Evolutionary conservation across 2,329 filamentous ascomycete genomes (phyloP), one percentile per base, ranked within the genome.

Genomic region (Ophiosphaerella korrae): DNA sequence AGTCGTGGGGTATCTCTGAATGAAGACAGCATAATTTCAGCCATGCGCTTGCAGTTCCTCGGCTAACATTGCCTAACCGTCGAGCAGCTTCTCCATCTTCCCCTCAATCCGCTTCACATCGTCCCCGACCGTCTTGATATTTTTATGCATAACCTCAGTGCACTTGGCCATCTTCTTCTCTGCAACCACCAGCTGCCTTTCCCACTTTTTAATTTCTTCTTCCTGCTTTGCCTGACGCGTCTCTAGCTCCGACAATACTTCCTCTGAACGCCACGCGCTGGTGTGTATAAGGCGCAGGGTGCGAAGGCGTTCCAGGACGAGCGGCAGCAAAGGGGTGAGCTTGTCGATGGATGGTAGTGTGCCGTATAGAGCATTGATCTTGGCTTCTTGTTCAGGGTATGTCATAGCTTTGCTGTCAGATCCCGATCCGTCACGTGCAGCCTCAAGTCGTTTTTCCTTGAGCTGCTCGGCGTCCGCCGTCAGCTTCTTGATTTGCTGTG

Each of bases 361-460:
- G 1, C 89, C 88, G 74, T 97, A 97, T 5, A 99, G 83, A 1
- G 92, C 90, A 59, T 96, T 94, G 71, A 99, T 89, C 72, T 96
- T 96, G 45, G 89, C 82, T 35, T 86, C 82, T 63, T 95, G 89
- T 63, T 96, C 91, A 7, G 81, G 80, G 49, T 87, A 81, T 46
- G 69, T 47, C 38, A 60, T 39, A 1, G 48, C 42, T 23, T 59
- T 62, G 39, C n/a, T 44, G 9, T 65, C 63, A 16, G 26, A 37
- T 9, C 38, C 43, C 5, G 45, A 37, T 9, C 48, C 45, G 38
- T 53, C 47, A 23, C 61, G 60, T 40, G 60, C 59, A 33, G 62
- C 63, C 39, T 71, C 67, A 18, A 58, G 48, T 33, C 71, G 69
- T 4, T 70, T 52, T 40, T 89, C 86, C 52, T 88, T 84, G 14